These are phyloP conservation scores for Quercus bicolor DNA, from an alignment of 306 rosid species.

Conservation along the genomic window DNA sequence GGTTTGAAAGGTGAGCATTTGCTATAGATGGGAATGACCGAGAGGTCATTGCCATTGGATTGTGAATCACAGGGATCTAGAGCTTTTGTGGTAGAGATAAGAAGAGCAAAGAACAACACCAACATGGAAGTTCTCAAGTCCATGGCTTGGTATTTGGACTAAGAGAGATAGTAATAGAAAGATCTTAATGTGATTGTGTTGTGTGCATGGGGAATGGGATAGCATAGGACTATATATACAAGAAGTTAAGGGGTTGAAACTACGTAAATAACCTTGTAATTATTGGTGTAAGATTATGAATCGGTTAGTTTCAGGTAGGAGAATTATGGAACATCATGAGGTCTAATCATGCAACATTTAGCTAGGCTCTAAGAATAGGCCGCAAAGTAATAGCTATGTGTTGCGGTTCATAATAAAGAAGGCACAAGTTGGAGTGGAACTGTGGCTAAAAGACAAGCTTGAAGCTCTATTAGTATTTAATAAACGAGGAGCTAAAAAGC, in stretches of 20 bases:
- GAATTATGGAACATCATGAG: not conserved
- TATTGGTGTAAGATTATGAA: not conserved
- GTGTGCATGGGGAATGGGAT: constrained; percentile 20
- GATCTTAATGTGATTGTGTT: constrained; percentile 1
- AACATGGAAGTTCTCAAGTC: constrained; percentile 19
- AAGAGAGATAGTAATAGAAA: not conserved
- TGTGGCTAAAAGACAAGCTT: not conserved
- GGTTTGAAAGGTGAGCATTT: constrained; percentile 82
- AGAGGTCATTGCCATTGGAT: constrained; percentile 43
- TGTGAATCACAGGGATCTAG: constrained; percentile 54
- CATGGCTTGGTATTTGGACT: constrained; percentile 35
- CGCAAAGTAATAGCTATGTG: not conserved
- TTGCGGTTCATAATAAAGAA: not conserved
- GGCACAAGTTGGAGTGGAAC: not conserved
- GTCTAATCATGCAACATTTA: not conserved
- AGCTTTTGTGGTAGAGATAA: constrained; percentile 23
- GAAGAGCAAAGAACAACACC: constrained; percentile 27
- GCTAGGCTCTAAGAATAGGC: constrained; percentile 2
- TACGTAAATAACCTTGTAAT: constrained; percentile 22
- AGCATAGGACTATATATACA: not conserved
- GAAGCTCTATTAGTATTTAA: not conserved
- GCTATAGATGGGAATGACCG: constrained; percentile 71
- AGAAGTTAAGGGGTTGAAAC: not conserved
- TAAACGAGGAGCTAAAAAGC: not conserved
- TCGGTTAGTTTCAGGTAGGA: not conserved